These are phyloP conservation scores for Theobroma cacao DNA, from an alignment of 345 rosid genomes.

Conservation along the genomic window DNA sequence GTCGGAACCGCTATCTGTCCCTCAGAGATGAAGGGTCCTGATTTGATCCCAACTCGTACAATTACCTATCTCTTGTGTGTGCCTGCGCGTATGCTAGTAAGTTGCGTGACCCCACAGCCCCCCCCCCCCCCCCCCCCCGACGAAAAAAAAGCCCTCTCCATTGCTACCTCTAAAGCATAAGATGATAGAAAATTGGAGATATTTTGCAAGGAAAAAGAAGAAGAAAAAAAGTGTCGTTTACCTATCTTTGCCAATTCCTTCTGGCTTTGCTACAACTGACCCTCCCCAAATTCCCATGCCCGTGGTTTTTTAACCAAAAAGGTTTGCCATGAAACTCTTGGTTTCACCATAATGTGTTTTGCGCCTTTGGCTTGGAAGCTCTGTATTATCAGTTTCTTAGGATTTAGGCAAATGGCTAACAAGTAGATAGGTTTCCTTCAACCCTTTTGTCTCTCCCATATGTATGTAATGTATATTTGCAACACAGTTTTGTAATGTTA, in stretches of 20 bases:
- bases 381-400: not conserved
- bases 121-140: too few species aligned
- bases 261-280: slow-evolving; percentile 5
- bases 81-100: not conserved
- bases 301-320: not conserved
- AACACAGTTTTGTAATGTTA: slow-evolving; percentile 15
- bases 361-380: not conserved
- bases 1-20: not conserved
- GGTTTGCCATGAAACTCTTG: not conserved
- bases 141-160: not conserved
- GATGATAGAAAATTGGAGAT: not conserved
- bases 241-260: not conserved
- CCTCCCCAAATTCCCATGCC: not conserved
- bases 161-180: not conserved
- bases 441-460: not conserved
- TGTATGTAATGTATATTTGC: slow-evolving; percentile 19
- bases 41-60: not conserved
- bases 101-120: not conserved
- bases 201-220: not conserved
- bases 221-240: not conserved
- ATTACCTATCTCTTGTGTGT: slow-evolving; percentile 1
- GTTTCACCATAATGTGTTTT: not conserved
- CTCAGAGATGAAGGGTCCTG: not conserved
- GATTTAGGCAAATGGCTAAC: slow-evolving; percentile 14
- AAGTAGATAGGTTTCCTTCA: not conserved